Evolutionary conservation across 2,329 filamentous ascomycete genomes (phyloP), one percentile per base, ranked within the genome.

Genomic region (Massarina eburnea): DNA sequence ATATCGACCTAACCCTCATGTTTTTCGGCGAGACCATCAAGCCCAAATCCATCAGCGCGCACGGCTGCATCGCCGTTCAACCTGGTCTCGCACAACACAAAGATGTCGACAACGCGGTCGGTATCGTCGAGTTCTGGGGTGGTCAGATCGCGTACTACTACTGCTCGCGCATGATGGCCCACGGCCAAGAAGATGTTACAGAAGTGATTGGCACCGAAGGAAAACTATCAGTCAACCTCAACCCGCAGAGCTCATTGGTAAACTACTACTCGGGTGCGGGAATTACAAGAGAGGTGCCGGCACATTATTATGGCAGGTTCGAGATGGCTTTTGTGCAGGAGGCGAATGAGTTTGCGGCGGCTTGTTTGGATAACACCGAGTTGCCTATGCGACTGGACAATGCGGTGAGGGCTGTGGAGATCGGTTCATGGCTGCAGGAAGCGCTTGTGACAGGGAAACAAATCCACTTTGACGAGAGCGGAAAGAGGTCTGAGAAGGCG

Each of bases 351-450:
- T 74, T 73, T 51, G 59, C 63, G 3, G 66, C 58, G 1, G 56
- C 61, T 4, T 59, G 67, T n/a, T 47, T 73, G n/a, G 57, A 72
- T 12, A 58, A 72, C 34, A 68, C 50, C 29, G 54, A 64, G 2
- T 53, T 74, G 24, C 71, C 71, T 0, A 43, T 72, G 46, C 52
- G 61, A 26, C 59, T 73, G 32, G 60, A 64, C 17, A 59, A 58
- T 35, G 68, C 58, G 17, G 57, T 70, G 19, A 68, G 60, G 52
- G 66, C 64, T 9, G 64, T 72, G 37, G 55, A 67, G 48, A 73
- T 75, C 49, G 70, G 66, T 1, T 53, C 61, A 38, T 80, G 58
- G 80, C 4, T 85, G 50, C 81, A 84, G 61, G 79, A 84, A 59
- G 73, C 74, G 12, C 64, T 84, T 64, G 74, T 78, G 39, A 74